Conservation (phyloP, 805 yeast genomes). For the Zygoascus tannicola region DNA sequence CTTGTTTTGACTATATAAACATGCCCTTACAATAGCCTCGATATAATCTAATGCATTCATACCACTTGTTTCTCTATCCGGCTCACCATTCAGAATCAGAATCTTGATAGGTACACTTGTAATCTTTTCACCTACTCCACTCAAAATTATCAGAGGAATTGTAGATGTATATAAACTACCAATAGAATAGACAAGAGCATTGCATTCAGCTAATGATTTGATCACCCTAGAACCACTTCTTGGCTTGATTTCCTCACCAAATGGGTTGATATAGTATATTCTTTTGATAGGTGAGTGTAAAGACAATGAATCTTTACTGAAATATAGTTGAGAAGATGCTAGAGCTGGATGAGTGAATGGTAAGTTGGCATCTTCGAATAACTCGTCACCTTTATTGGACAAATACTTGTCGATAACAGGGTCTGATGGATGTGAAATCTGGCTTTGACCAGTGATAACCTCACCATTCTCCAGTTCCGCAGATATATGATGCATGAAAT, state of each 20-base stretch:
- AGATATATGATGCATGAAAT: slow-evolving; percentile 77
- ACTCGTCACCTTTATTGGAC: background rate
- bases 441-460: slow-evolving; percentile 81
- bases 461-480: slow-evolving; percentile 63
- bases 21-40: slow-evolving; percentile 44
- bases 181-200: slow-evolving; percentile 62
- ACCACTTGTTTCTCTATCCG: slow-evolving; percentile 73
- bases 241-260: slow-evolving; percentile 80
- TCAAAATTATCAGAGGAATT: slow-evolving; percentile 56
- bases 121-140: slow-evolving; percentile 64
- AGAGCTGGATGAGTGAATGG: slow-evolving; percentile 74
- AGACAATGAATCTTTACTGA: slow-evolving; percentile 44
- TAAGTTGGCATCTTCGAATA: slow-evolving; percentile 50
- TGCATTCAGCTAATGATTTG: slow-evolving; percentile 28
- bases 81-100: slow-evolving; percentile 60
- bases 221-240: slow-evolving; percentile 55
- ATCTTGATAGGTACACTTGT: slow-evolving; percentile 29
- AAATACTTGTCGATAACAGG: background rate
- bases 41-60: slow-evolving; percentile 54
- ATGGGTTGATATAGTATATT: slow-evolving; percentile 73
- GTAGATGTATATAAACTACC: slow-evolving; percentile 87
- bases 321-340: slow-evolving; percentile 62
- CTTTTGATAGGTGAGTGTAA: slow-evolving; percentile 66
- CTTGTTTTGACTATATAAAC: slow-evolving; percentile 39
- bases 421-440: slow-evolving; percentile 72